These are phyloP conservation scores for Diplotaxis tenuifolia DNA, from an alignment of 345 rosid species.

Conservation along the genomic window DNA sequence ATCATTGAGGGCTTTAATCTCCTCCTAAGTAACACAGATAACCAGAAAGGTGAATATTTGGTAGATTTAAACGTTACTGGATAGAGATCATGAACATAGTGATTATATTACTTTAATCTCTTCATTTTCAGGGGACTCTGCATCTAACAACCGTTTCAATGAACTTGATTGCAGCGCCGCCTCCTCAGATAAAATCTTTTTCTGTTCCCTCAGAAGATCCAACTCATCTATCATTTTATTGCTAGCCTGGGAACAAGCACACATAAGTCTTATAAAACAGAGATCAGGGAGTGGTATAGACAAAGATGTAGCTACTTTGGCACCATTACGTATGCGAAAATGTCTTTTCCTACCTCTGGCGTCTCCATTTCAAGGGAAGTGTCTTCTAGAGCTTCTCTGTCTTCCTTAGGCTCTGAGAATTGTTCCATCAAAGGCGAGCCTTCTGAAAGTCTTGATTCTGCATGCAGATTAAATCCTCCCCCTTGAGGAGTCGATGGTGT, in stretches of 20 bases:
- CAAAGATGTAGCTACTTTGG: too few relatives aligned
- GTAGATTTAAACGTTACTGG: constrained; percentile 13
- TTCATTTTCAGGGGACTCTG: constrained; percentile 64
- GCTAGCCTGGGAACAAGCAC: constrained; percentile 58
- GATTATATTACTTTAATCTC: constrained; percentile 52
- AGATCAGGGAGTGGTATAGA: constrained; percentile 9
- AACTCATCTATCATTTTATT: constrained; percentile 74
- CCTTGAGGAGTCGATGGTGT: constrained; percentile 96
- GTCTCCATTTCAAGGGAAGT: constrained; percentile 72
- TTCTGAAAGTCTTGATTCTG: constrained; percentile 57
- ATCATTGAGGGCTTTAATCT: constrained; percentile 58
- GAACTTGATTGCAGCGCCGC: constrained; percentile 83
- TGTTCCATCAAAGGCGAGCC: too few relatives aligned
- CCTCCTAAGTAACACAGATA: constrained; percentile 57
- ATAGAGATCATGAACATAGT: constrained; percentile 13
- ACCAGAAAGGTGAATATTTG: constrained; percentile 26
- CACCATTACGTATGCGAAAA: too few relatives aligned
- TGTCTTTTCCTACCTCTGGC: constrained; percentile 53
- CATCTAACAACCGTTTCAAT: constrained; percentile 74
- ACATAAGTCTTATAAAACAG: constrained; percentile 3
- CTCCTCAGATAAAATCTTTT: constrained; percentile 85
- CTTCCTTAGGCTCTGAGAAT: constrained; percentile 56
- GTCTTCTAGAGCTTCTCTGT: constrained; percentile 64
- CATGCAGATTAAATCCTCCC: constrained; percentile 61
- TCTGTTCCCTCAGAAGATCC: constrained; percentile 90